Evolutionary conservation across 2,329 filamentous ascomycete genomes (phyloP).

Genomic region (Colletotrichum tamarilloi): DNA sequence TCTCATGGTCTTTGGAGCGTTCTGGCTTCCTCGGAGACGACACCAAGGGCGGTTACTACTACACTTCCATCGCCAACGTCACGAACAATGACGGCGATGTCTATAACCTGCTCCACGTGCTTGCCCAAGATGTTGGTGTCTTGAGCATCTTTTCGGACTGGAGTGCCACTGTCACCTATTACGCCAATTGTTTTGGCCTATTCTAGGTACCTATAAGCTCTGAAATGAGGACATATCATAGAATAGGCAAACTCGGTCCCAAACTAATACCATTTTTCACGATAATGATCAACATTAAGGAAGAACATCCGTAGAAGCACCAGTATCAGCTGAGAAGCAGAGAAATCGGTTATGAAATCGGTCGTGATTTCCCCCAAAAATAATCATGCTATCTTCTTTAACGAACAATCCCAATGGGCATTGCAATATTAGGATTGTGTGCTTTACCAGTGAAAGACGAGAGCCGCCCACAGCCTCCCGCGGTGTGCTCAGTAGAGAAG

Average conservation of each 20-base stretch:
- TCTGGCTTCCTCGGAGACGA: slow-evolving; percentile 68
- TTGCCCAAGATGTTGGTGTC: slow-evolving; percentile 70
- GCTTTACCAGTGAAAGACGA: not conserved
- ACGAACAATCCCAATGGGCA: not conserved
- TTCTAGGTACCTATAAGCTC: slow-evolving; percentile 26
- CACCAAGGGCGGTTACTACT: slow-evolving; percentile 64
- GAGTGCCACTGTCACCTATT: slow-evolving; percentile 76
- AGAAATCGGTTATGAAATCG: not conserved
- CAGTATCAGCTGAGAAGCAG: not conserved
- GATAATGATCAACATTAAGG: not conserved
- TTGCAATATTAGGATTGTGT: not conserved
- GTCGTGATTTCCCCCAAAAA: no score
- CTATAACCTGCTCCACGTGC: slow-evolving; percentile 73
- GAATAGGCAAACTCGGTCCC: no score
- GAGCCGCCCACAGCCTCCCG: not conserved
- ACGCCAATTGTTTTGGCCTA: slow-evolving; percentile 74
- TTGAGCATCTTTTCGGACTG: slow-evolving; percentile 75
- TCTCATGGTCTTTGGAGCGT: slow-evolving; percentile 77
- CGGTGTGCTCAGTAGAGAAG: not conserved
- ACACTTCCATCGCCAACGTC: slow-evolving; percentile 62
- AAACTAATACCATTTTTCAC: not conserved
- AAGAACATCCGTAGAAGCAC: not conserved
- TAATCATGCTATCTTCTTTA: not conserved
- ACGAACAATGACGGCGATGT: slow-evolving; percentile 74
- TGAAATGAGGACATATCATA: not conserved